Base-by-base conservation (phyloP, 768 basidiomycete genomes). In the Calocybe cyanea region DNA sequence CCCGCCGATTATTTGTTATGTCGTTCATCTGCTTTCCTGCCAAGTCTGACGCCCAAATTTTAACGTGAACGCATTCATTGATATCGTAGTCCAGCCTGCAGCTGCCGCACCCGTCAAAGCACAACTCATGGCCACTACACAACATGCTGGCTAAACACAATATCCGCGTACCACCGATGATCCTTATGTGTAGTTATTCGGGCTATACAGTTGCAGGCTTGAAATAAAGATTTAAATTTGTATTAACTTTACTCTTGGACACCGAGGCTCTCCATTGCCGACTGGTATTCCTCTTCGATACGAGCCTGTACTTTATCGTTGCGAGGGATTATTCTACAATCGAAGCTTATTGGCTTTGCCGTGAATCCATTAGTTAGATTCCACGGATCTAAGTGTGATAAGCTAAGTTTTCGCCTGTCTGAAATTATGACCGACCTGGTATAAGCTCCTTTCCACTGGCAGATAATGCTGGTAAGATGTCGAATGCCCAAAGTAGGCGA, bases 321-420 rank as follows among this genome's bases (percentile, higher is more conserved):
- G 8, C 64, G 53, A 17, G 63, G 61, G 24, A 60, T 39, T 28
- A 68, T 32, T 10, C 55, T 50, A 50, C 63, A 68, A 14, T 59
- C 48, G 43, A 69, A 69, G 34, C 57, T 59, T 23, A 64, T 60
- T 21, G 63, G 63, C 8, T 56, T 52, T 2, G 65, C 64, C 34
- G 63, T 66, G 55, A 68, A 65, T n/a, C 65, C 64, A 25, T 61
- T 60, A 3, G 68, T 67, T 36, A 62, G 59, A 40, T 59, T 58
- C 42, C 53, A 55, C 5, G 51, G 49, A 50, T 67, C 61, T 58
- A 38, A 30, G 31, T 14, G 28, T n/a, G 18, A 11, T 13, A 6
- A 19, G 17, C 4, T 8, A 32, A n/a, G 30, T 11, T 37, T 21
- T 11, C 23, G 6, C 17, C 2, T 19, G 15, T 18, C 15, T 7